phyloP scores from a whole-genome alignment of 371 early-diverging fungal species.

The Thermomucor indicae-seudaticae region DNA sequence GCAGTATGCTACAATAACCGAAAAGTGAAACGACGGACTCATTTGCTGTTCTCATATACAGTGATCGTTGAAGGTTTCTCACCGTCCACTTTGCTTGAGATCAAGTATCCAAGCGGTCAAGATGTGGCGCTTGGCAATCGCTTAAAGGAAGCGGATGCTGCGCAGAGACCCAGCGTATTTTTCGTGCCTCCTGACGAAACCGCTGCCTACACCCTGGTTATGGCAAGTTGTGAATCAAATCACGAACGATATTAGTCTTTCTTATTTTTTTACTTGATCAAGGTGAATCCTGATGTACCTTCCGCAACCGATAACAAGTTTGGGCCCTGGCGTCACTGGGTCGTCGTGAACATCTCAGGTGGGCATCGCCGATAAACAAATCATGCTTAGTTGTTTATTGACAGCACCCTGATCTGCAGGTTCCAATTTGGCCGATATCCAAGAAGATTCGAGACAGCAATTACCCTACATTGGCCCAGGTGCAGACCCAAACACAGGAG shows the following conservation, averaged over 20 bases:
- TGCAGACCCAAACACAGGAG: slow-evolving; percentile 51
- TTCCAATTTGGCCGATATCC: not conserved
- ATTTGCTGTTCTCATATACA: slow-evolving; percentile 1
- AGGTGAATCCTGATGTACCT: slow-evolving; percentile 69
- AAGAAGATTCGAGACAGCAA: slow-evolving; percentile 16
- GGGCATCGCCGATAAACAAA: not conserved
- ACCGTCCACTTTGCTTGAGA: slow-evolving; percentile 33
- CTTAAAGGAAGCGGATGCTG: slow-evolving; percentile 31
- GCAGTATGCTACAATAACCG: too few species aligned
- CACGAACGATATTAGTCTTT: not conserved
- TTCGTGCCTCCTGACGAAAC: slow-evolving; percentile 34
- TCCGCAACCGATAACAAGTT: slow-evolving; percentile 44
- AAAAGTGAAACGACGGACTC: too few species aligned
- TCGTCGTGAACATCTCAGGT: slow-evolving; percentile 53
- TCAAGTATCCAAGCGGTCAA: slow-evolving; percentile 33
- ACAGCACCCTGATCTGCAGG: not conserved
- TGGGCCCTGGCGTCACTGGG: slow-evolving; percentile 66
- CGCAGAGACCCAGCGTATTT: slow-evolving; percentile 29
- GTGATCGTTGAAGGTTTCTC: slow-evolving; percentile 32
- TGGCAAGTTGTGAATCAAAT: slow-evolving; percentile 46
- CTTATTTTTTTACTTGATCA: not conserved
- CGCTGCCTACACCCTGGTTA: slow-evolving; percentile 50
- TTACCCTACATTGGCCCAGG: slow-evolving; percentile 55
- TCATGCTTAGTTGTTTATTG: not conserved
- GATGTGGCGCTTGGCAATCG: slow-evolving; percentile 52